These are phyloP conservation scores for Phytophthora pluvialis DNA, from an alignment of 352 stramenopile genomes.

Conservation along the genomic window DNA sequence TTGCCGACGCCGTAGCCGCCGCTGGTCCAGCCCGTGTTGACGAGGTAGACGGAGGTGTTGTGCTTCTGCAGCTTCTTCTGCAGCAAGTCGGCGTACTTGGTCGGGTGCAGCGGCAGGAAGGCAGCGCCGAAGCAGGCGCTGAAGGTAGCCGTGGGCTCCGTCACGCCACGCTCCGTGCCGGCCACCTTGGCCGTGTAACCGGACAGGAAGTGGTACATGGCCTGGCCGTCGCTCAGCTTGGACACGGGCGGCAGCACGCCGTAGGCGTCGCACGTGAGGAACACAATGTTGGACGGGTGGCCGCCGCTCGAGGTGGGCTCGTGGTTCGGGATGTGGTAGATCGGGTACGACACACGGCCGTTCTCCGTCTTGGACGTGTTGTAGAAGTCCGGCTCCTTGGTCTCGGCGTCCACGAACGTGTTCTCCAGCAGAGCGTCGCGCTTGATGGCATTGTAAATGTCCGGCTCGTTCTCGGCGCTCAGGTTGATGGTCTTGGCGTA, in stretches of 20 bases:
- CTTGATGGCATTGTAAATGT: conserved; percentile 98
- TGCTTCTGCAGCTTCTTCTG: conserved; percentile 97
- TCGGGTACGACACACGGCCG: conserved; percentile 98
- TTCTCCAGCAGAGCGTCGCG: conserved; percentile 98
- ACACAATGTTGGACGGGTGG: conserved; percentile 97
- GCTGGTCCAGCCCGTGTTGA: conserved; percentile 98
- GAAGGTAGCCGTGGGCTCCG: conserved; percentile 96
- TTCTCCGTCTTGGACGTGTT: conserved; percentile 98
- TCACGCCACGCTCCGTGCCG: conserved; percentile 97
- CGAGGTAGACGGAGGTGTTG: conserved; percentile 94
- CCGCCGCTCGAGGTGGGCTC: conserved; percentile 87
- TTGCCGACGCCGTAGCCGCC: conserved; percentile 96
- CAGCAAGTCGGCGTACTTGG: conserved; percentile 96
- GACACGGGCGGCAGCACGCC: conserved; percentile 97
- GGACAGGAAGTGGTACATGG: conserved; percentile 99
- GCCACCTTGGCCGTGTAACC: conserved; percentile 99
- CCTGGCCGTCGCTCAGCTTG: conserved; percentile 93
- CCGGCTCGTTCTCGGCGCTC: conserved; percentile 94
- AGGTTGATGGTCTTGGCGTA: conserved; percentile 99
- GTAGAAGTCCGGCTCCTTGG: conserved; percentile 93
- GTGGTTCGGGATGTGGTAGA: conserved; percentile 98
- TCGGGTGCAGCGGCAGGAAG: conserved; percentile 97
- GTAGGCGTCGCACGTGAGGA: conserved; percentile 98
- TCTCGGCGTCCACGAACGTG: conserved; percentile 84
- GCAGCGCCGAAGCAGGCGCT: conserved; percentile 97